Conservation (phyloP, 2,329 filamentous ascomycete genomes). For the Aspergillus jensenii region DNA sequence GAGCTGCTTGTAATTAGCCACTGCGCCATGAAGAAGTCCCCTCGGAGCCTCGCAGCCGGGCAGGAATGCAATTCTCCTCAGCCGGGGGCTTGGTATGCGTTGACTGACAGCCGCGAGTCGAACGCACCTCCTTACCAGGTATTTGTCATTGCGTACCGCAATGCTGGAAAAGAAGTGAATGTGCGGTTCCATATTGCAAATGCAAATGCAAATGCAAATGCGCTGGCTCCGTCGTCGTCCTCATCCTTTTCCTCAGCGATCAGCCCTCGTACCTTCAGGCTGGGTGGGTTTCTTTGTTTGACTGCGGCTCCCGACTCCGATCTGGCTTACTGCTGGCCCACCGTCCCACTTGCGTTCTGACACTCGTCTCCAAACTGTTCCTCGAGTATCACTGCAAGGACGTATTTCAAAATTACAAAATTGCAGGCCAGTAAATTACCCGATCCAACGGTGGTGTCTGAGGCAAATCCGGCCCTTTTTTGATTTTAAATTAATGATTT, state of each 20-base stretch:
- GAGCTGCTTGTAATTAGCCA: too few relatives aligned
- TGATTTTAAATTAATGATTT: constrained; percentile 1
- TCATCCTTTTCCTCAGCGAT: neutral
- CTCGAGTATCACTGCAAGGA: neutral
- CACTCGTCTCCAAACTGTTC: neutral
- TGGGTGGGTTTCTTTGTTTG: neutral
- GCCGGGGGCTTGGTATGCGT: too few relatives aligned
- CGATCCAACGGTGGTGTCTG: neutral
- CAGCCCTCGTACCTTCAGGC: neutral
- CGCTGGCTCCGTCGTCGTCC: too few relatives aligned
- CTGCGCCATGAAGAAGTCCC: too few relatives aligned
- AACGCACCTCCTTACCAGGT: neutral
- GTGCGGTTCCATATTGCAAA: too few relatives aligned
- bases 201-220: too few relatives aligned
- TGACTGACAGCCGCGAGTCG: too few relatives aligned
- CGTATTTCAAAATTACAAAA: neutral
- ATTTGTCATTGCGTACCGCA: neutral
- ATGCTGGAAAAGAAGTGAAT: neutral
- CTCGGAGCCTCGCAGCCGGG: neutral
- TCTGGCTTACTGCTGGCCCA: too few relatives aligned
- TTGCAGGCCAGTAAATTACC: neutral
- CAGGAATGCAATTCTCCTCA: neutral
- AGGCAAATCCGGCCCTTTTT: neutral
- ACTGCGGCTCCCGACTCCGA: neutral
- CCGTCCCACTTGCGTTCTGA: neutral